Evolutionary conservation across 2,329 filamentous ascomycete genomes (phyloP), one percentile per base, ranked within the genome.

Genomic region (Xylaria hypoxylon): DNA sequence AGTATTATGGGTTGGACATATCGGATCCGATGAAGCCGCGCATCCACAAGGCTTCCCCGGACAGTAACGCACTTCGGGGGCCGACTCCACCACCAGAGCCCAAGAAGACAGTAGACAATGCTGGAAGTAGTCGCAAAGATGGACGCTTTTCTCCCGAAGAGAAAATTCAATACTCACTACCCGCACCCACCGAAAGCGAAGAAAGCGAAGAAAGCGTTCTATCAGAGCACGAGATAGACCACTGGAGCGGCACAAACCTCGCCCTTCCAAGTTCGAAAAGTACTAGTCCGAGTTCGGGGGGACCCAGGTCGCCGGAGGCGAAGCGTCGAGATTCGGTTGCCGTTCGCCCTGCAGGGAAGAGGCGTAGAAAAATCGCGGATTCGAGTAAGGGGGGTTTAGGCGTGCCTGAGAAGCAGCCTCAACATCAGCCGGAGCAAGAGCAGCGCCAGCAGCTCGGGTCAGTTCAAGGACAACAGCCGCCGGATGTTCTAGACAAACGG

Each of bases 241-340:
- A 24, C 24, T 52, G 51, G 58, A 58, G 44, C 51, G 28, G 22
- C 52, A 52, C 45, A 7, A 28, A 48, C 13, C 26, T 52, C 2
- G n/a, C 44, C 26, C 50, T 24, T 5, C 44, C 51, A 11, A 52
- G 58, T 7, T 56, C 59, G 13, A 62, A 57, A 13, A 65, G 51
- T n/a, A 62, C 42, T 15, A 56, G 33, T 11, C 59, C 53, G 0
- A 58, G 38, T n/a, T 17, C 22, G 8, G 52, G n/a, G 5, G n/a
- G 28, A 2, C 44, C 40, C 17, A 24, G 28, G 31, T 28, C 50
- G 5, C 31, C 48, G 10, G 40, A 22, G 13, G 19, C 19, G 13
- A 40, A 28, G 51, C 13, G 35, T 5, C 45, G 35, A 22, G 26
- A 38, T 19, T 28, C 42, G 5, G 24, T 6, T 2, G 15, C 24